Evolutionary conservation across 2,329 filamentous ascomycete species (phyloP).

Genomic region (Aspergillus hiratsukae): DNA sequence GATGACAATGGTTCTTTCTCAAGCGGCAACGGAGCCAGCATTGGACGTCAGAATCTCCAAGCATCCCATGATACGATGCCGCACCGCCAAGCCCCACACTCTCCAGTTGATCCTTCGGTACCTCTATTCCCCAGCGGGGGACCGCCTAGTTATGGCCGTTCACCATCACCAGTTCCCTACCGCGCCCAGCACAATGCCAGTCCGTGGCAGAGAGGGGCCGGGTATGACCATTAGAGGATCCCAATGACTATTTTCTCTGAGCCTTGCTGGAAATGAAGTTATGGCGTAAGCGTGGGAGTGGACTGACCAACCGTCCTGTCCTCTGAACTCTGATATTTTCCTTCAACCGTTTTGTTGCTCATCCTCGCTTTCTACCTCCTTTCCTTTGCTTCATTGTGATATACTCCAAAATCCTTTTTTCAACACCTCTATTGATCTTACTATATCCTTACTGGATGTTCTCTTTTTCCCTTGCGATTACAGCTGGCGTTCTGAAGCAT

Average conservation of each 20-base stretch:
- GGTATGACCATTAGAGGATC: slow-evolving; percentile 53
- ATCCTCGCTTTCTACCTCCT: slow-evolving; percentile 7
- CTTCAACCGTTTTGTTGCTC: slow-evolving; percentile 13
- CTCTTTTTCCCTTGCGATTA: slow-evolving; percentile 14
- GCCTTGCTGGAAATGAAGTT: slow-evolving; percentile 35
- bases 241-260: slow-evolving; percentile 19
- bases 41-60: slow-evolving; percentile 46
- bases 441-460: slow-evolving; percentile 11
- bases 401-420: slow-evolving; percentile 15
- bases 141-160: slow-evolving; percentile 36
- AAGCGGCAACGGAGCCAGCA: slow-evolving; percentile 45
- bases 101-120: slow-evolving; percentile 45
- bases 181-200: slow-evolving; percentile 52
- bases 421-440: slow-evolving; percentile 6
- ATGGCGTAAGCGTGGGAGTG: slow-evolving; percentile 32
- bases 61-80: slow-evolving; percentile 23
- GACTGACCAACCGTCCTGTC: slow-evolving; percentile 21
- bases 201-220: slow-evolving; percentile 63
- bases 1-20: slow-evolving; percentile 68
- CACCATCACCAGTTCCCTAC: slow-evolving; percentile 35
- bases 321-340: slow-evolving; percentile 12
- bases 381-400: slow-evolving; percentile 18
- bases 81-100: slow-evolving; percentile 42
- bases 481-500: slow-evolving; percentile 34
- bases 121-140: slow-evolving; percentile 45